phyloP scores from a whole-genome alignment of 208 protist genomes.

The Leptomonas pyrrhocoris region DNA sequence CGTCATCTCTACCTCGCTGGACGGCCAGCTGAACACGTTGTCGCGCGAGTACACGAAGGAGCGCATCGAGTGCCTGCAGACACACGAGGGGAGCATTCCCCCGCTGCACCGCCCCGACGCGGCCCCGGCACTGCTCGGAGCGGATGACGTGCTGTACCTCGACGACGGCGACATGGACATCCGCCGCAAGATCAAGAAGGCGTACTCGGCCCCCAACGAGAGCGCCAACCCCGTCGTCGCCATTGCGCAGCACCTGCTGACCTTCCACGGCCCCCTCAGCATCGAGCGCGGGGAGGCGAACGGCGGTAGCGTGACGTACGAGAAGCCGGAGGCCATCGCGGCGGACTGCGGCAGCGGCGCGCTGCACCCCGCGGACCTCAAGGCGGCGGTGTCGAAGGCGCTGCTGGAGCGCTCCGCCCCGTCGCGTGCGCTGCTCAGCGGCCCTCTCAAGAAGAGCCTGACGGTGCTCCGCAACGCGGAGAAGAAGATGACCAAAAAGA shows the following conservation, averaged over 20 bases:
- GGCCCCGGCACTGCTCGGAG: constrained; percentile 71
- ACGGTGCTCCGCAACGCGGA: constrained; percentile 68
- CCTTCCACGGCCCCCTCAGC: constrained; percentile 29
- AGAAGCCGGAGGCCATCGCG: constrained; percentile 33
- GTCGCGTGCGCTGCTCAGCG: constrained; percentile 47
- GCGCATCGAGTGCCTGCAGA: constrained; percentile 37
- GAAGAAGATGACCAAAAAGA: constrained; percentile 84
- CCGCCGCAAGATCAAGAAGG: constrained; percentile 96
- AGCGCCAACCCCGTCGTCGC: constrained; percentile 91
- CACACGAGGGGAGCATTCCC: constrained; percentile 60
- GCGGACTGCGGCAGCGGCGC: constrained; percentile 68
- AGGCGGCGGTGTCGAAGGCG: constrained; percentile 80
- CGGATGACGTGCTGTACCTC: constrained; percentile 97
- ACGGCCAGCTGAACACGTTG: constrained; percentile 49
- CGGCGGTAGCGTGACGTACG: constrained; percentile 68
- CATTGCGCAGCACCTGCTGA: constrained; percentile 73
- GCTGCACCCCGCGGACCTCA: constrained; percentile 93
- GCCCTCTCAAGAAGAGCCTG: constrained; percentile 67
- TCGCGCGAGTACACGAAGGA: constrained; percentile 56
- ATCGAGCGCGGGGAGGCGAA: constrained; percentile 70
- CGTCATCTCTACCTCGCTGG: constrained; percentile 57
- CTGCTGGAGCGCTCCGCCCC: constrained; percentile 46
- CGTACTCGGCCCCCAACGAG: constrained; percentile 92
- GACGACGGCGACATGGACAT: constrained; percentile 96
- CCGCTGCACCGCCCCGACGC: constrained; percentile 83